Evolutionary conservation across 345 rosid genomes (phyloP), one percentile per base, ranked within the genome.

Genomic region (Acer campestre): DNA sequence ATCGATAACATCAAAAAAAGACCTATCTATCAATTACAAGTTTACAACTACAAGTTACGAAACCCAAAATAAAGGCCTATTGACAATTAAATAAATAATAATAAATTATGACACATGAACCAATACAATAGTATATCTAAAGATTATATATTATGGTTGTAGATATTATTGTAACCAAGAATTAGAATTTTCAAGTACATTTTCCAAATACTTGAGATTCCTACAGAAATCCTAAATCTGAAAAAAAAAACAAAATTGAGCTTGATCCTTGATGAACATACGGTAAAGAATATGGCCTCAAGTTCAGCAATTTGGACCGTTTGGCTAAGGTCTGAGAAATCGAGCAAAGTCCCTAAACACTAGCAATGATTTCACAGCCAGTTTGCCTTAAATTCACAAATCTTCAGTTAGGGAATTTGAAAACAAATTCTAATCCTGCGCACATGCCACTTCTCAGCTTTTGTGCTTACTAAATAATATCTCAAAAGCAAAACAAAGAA

Each of bases 31-130:
- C n/a, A 68, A 71, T 61, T 35, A 44, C 23, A 48, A 55, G 22
- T n/a, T 61, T 35, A 44, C 23, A 48, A 55, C 29, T n/a, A 58
- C 8, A 20, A 16, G 64, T 23, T 67, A 38, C 20, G 49, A 38
- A 78, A 64, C 76, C 65, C 61, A 61, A 29, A 77, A 77, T 17
- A 35, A 74, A 76, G 67, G 35, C 66, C 67, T 3, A 35, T 23
- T 59, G 25, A 70, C 18, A 10, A 68, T 35, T 29, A 67, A 58
- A 48, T 40, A 61, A 42, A 44, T 48, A 61, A 68, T 25, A 25
- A 23, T 61, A 59, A 17, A 72, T 64, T 14, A 25, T 13, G 22
- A 31, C n/a, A 3, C 63, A 59, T 38, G 18, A 67, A 72, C 16
- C 20, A 49, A 31, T 49, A 35, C 11, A 22, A 10, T 48, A 3